Evolutionary conservation across 345 rosid species (phyloP), one percentile per base, ranked within the genome.

Genomic region (Hibiscus trionum): DNA sequence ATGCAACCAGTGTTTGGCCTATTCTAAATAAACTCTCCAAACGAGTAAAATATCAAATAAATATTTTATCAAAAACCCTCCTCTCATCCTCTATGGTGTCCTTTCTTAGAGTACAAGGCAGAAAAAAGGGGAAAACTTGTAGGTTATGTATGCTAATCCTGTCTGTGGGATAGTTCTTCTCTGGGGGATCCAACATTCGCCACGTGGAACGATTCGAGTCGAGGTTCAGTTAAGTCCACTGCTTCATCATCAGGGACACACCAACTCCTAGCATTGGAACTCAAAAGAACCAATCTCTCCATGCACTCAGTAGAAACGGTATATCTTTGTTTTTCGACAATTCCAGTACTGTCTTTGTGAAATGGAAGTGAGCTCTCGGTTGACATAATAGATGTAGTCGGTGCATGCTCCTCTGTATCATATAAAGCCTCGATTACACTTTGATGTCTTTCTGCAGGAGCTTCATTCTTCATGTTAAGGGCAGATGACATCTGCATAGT

Each of bases 151-250:
- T 49, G 53, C 12, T 49, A 49, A 49, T 49, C 53, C 53, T 49
- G 4, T 49, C 53, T 49, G n/a, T 49, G n/a, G n/a, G 53, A 14
- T 3, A 49, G 53, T 49, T 49, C 53, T 49, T 52, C 57, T 14
- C 7, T 15, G 16, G 57, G 21, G 17, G 86, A 82, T 69, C 81
- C 80, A 21, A 75, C 49, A 74, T 79, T 86, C 53, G 65, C 85
- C 77, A 90, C 10, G 79, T 85, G 75, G 72, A 93, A 94, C 16
- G 97, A 88, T 73, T 94, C 97, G 24, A 90, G 81, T 49, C 95
- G 88, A 37, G 98, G 97, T 82, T 91, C 96, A 11, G 87, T 86
- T 68, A 94, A 69, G 83, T 91, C 98, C 49, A 94, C 90, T 27
- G 80, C n/a, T 72, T 94, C 97, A n/a, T 91, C 91, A 58, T 88